phyloP scores from a whole-genome alignment of 257 asterid species.

The Thymus mandschuricus region DNA sequence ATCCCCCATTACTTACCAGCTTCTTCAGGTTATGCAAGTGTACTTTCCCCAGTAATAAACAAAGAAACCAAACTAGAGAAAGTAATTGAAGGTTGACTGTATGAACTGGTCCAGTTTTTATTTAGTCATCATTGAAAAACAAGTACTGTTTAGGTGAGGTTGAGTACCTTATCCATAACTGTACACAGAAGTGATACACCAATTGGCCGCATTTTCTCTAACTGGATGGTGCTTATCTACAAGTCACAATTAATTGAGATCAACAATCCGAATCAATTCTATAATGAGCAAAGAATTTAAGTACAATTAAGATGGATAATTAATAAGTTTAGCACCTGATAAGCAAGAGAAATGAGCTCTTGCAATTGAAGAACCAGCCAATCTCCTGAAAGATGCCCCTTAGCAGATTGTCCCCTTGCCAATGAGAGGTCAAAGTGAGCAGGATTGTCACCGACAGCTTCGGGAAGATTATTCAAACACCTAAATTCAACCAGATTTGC shows the following conservation, averaged over 20 bases:
- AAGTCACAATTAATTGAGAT: slow-evolving; percentile 35
- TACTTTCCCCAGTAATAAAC: not conserved
- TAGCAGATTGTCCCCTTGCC: slow-evolving; percentile 62
- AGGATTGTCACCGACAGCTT: slow-evolving; percentile 86
- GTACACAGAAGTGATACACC: slow-evolving; percentile 88
- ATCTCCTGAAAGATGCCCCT: slow-evolving; percentile 59
- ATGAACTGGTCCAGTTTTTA: slow-evolving; percentile 6
- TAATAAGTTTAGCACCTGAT: slow-evolving; percentile 70
- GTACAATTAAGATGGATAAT: slow-evolving; percentile 23
- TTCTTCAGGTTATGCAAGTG: slow-evolving; percentile 8
- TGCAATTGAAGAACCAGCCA: slow-evolving; percentile 94
- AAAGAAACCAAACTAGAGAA: not conserved
- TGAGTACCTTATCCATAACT: slow-evolving; percentile 87
- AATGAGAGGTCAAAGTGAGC: slow-evolving; percentile 86
- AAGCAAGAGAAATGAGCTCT: slow-evolving; percentile 96
- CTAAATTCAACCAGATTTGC: slow-evolving; percentile 42
- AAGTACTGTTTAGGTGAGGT: slow-evolving; percentile 18
- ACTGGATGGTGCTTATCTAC: slow-evolving; percentile 98
- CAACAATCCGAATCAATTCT: slow-evolving; percentile 15
- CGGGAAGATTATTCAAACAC: slow-evolving; percentile 95
- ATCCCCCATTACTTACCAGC: not conserved
- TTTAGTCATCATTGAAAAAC: slow-evolving; percentile 18
- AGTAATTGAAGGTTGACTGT: not conserved
- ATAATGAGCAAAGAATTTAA: slow-evolving; percentile 20
- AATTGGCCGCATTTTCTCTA: slow-evolving; percentile 87